These are phyloP conservation scores for Mucor racemosus DNA, from an alignment of 371 early-diverging fungal genomes.

Conservation along the genomic window DNA sequence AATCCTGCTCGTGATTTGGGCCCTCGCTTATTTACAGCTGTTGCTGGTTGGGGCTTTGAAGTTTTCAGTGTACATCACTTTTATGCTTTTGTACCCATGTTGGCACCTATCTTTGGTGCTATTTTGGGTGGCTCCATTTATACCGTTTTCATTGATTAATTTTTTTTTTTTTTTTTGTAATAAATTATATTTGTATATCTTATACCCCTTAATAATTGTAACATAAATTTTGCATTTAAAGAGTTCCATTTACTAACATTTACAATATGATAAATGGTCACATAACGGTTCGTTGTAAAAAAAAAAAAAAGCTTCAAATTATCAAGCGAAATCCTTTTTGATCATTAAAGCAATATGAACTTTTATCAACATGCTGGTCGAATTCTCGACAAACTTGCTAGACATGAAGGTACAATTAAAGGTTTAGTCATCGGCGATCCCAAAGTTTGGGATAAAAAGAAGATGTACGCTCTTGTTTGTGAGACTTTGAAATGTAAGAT, in stretches of 20 bases:
- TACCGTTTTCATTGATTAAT: conserved; percentile 65
- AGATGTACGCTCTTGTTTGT: conserved; percentile 88
- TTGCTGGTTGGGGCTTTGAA: conserved; percentile 77
- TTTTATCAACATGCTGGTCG: conserved; percentile 81
- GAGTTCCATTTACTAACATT: too few species aligned
- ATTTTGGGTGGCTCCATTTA: conserved; percentile 70
- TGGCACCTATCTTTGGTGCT: conserved; percentile 80
- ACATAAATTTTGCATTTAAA: background rate
- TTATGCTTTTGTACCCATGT: conserved; percentile 80
- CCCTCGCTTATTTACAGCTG: conserved; percentile 79
- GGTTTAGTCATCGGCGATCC: conserved; percentile 77
- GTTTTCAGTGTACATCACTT: conserved; percentile 69
- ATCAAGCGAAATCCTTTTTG: background rate
- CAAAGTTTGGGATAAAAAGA: conserved; percentile 79
- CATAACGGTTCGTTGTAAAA: background rate
- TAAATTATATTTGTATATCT: background rate
- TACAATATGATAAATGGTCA: background rate
- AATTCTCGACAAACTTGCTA: conserved; percentile 71
- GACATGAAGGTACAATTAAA: conserved; percentile 84
- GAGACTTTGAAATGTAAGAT: conserved; percentile 90
- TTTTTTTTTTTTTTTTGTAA: background rate
- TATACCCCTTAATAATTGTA: background rate
- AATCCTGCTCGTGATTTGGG: conserved; percentile 93
- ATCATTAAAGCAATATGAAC: conserved; percentile 46
- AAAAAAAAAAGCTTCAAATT: background rate